Base-by-base conservation (phyloP, 2,329 filamentous ascomycete species). In the Cylindrodendrum hubeiense region DNA sequence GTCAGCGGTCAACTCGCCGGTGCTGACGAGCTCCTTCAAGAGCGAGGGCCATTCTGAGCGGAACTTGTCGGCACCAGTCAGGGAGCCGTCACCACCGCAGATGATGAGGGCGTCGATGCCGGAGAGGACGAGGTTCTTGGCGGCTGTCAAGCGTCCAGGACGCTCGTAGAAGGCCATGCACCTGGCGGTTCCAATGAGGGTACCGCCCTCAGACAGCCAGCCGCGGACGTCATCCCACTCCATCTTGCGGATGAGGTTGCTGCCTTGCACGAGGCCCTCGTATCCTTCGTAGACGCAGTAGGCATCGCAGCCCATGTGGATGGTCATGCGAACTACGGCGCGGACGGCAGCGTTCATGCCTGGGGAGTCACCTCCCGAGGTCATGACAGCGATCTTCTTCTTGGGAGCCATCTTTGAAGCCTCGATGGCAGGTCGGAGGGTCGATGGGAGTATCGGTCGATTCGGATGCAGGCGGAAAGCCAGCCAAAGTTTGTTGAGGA, bases 61-160 rank as follows among this genome's bases (percentile, higher is more conserved):
- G 83, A 99, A 98, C 76, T 90, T 91, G 84, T 99, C 96, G 59
- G 96, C 96, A 77, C 96, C 96, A 12, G 96, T 99, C 76, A 99
- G 87, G 70, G 94, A 97, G 68, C 96, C 96, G 79, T 99, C 96
- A 83, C 96, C 96, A 79, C 96, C 96, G 79, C 95, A 98, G 78
- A 99, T 97, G 75, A 99, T 92, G 74, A 99, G 86, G 58, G 96
- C 96, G 78, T 99, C 94, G 71, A 99, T 98, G 77, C 96, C 96
- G 72, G 93, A 90, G 66, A 94, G 81, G 44, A 99, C 89, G 90
- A 99, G 91, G 84, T 99, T 98, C 86, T 95, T 97, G 64, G 96
- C 96, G 2, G 94, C 96, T 58, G 85, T 87, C 65, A 97, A 82
- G 70, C 96, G 91, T 19, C 96, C 96, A 30, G 91, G 84, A 50